Conservation (phyloP, 176 grass and related monocot species). For the Cenchrus americanus region DNA sequence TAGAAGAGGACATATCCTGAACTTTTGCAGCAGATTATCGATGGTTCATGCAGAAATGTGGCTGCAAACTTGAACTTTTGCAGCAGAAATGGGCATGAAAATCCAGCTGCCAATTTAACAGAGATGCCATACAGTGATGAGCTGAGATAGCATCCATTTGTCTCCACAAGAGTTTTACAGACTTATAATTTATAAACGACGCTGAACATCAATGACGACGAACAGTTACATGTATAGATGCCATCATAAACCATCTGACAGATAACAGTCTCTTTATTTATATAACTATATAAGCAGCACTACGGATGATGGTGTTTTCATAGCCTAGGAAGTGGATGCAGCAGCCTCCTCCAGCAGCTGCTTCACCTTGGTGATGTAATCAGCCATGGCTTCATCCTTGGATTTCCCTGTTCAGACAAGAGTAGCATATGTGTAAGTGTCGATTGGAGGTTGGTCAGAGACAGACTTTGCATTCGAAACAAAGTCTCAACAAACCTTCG, state of each 20-base stretch:
- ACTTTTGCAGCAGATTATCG: neutral
- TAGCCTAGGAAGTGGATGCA: constrained; percentile 47
- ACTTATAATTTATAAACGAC: neutral
- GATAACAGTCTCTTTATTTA: neutral
- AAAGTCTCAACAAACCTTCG: constrained; percentile 51
- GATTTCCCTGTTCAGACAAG: constrained; percentile 55
- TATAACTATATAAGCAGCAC: neutral
- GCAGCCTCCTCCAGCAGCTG: constrained; percentile 69
- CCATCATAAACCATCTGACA: neutral
- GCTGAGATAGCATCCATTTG: neutral
- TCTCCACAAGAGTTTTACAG: neutral
- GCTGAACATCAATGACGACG: neutral
- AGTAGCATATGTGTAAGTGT: neutral
- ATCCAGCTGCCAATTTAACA: neutral
- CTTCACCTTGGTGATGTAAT: constrained; percentile 88
- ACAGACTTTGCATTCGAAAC: no score
- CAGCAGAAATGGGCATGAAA: neutral
- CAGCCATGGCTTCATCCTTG: constrained; percentile 72
- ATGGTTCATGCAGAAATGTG: neutral
- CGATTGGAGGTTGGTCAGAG: neutral
- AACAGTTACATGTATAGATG: neutral
- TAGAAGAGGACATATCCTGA: neutral
- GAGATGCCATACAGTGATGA: neutral
- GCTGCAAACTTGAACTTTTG: neutral
- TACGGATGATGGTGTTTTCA: neutral